Percentiles rank a stretch among this genome's conserved stretches.
These are phyloP conservation scores for Leucaena leucocephala DNA, from an alignment of 306 rosid genomes.

Conservation along the genomic window DNA sequence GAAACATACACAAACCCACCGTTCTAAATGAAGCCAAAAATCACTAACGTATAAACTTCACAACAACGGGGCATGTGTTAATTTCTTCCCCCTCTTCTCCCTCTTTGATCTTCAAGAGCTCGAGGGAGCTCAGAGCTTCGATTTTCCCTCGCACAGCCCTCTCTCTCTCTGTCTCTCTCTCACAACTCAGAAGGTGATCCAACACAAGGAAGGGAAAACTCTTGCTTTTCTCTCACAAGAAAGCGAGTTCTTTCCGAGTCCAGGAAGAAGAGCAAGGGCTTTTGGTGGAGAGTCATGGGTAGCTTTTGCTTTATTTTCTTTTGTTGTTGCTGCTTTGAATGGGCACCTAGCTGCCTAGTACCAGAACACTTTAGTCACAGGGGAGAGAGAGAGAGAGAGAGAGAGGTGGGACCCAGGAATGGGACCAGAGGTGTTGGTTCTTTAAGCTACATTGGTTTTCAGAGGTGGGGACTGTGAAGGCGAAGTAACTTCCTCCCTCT, in stretches of 20 bases:
- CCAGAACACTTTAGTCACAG: conserved; percentile 40
- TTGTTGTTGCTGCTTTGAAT: conserved; percentile 13
- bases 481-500: neutral
- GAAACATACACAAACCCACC: conserved; percentile 44
- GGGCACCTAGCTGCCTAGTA: conserved; percentile 19
- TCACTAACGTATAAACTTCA: conserved; percentile 3
- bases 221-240: conserved; percentile 16
- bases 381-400: neutral
- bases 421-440: conserved; percentile 7
- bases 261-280: conserved; percentile 12
- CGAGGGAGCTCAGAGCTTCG: conserved; percentile 4
- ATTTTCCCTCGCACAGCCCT: neutral
- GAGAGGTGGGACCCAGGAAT: neutral
- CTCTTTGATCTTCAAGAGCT: neutral
- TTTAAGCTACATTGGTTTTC: neutral
- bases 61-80: neutral
- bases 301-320: conserved; percentile 36
- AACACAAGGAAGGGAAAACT: neutral
- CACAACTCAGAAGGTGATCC: neutral
- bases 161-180: no score
- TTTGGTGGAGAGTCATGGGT: conserved; percentile 36
- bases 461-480: conserved; percentile 13
- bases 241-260: neutral
- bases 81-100: neutral
- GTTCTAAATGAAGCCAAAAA: conserved; percentile 40